phyloP scores from a whole-genome alignment of 2,329 filamentous ascomycete genomes.

The Apiospora aurea region DNA sequence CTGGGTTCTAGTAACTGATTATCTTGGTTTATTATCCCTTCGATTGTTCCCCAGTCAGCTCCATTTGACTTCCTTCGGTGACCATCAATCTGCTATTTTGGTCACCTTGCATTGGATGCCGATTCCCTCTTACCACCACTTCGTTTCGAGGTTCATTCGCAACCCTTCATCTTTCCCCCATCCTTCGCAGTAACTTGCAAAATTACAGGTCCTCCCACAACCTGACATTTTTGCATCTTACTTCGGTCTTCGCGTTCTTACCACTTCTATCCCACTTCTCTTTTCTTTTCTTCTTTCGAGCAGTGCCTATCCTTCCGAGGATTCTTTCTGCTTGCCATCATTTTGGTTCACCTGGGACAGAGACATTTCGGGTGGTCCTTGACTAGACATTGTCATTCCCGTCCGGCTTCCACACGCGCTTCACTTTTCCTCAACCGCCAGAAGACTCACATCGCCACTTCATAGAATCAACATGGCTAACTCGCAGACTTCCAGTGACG shows the following conservation, averaged over 20 bases:
- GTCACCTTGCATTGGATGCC: background rate
- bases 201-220: background rate
- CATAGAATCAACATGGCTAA: conserved; percentile 26
- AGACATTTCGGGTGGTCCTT: background rate
- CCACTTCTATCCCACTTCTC: background rate
- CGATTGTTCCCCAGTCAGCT: conserved; percentile 1
- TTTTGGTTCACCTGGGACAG: background rate
- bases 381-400: conserved; percentile 1
- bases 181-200: conserved; percentile 4
- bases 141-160: background rate
- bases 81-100: conserved; percentile 9
- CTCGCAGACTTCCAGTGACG: conserved; percentile 29
- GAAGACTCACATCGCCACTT: background rate
- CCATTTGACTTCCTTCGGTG: background rate
- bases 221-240: background rate
- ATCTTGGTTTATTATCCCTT: background rate
- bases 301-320: background rate
- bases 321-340: conserved; percentile 1
- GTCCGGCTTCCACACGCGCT: background rate
- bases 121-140: conserved; percentile 8
- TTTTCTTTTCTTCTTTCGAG: background rate
- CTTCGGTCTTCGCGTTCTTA: background rate
- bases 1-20: conserved; percentile 1
- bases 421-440: background rate
- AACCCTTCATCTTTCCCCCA: background rate